Evolutionary conservation across 202 grass and related monocot genomes (phyloP).

Genomic region (Alloteropsis angusta): DNA sequence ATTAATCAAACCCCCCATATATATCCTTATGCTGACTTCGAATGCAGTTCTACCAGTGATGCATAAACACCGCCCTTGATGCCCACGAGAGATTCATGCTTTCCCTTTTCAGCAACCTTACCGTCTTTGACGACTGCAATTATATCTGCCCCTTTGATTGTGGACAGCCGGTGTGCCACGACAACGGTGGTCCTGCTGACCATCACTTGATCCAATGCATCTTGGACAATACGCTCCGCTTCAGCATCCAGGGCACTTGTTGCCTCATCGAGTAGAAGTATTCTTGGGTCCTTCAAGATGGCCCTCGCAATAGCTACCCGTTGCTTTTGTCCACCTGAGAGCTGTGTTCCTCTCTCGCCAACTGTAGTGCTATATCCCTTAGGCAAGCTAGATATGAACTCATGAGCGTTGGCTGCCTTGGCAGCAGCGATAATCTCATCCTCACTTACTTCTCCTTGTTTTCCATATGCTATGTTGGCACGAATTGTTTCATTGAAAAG

Average conservation of each 20-base stretch:
- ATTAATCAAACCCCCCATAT: not conserved
- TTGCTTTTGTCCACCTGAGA: conserved; percentile 86
- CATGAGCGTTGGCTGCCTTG: conserved; percentile 61
- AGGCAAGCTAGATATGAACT: conserved; percentile 79
- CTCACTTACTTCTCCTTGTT: conserved; percentile 49
- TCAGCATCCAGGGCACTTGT: conserved; percentile 76
- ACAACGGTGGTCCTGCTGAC: conserved; percentile 51
- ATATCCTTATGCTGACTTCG: conserved; percentile 16
- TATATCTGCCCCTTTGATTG: conserved; percentile 60
- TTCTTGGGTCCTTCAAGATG: conserved; percentile 68
- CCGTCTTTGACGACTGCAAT: conserved; percentile 67
- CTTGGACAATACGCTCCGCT: conserved; percentile 70
- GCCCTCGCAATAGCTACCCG: conserved; percentile 71
- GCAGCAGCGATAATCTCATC: conserved; percentile 51
- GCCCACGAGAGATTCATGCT: conserved; percentile 44
- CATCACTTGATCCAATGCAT: conserved; percentile 48
- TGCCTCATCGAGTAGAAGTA: conserved; percentile 74
- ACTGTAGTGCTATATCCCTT: conserved; percentile 66
- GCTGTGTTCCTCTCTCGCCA: conserved; percentile 69
- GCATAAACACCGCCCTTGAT: conserved; percentile 52
- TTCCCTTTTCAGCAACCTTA: conserved; percentile 58
- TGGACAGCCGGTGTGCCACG: conserved; percentile 66
- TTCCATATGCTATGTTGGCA: conserved; percentile 87
- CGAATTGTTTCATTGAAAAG: conserved; percentile 78
- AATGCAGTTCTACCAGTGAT: conserved; percentile 55